Percentiles rank a stretch among this genome's conserved stretches.
These are phyloP conservation scores for Colletotrichum higginsianum DNA, from an alignment of 2,329 filamentous ascomycete genomes.

Conservation along the genomic window DNA sequence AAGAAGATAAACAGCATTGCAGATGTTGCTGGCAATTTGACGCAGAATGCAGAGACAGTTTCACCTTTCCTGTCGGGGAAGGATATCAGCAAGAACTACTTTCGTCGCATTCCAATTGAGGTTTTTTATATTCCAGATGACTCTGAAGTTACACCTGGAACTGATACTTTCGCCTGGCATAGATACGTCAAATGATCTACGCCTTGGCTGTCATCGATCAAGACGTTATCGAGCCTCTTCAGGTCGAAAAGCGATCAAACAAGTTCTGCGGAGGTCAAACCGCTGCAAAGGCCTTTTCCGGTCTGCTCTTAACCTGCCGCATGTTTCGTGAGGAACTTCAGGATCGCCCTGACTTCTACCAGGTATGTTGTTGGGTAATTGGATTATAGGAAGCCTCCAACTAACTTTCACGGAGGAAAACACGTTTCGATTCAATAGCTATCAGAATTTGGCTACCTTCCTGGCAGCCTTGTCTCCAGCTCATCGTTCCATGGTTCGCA, in stretches of 20 bases:
- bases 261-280: constrained; percentile 7
- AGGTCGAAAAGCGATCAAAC: constrained; percentile 1
- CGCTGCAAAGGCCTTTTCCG: constrained; percentile 3
- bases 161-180: neutral
- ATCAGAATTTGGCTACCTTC: neutral
- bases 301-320: constrained; percentile 14
- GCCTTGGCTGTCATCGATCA: constrained; percentile 13
- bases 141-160: too few species aligned
- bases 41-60: neutral
- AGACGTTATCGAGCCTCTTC: neutral
- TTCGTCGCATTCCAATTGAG: constrained; percentile 4
- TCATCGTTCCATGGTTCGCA: constrained; percentile 15
- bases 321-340: neutral
- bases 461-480: constrained; percentile 18
- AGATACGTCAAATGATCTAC: constrained; percentile 23
- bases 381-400: too few species aligned
- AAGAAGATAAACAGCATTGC: too few species aligned
- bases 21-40: neutral
- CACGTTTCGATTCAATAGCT: neutral
- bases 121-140: neutral
- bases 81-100: neutral
- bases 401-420: constrained; percentile 11
- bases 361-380: neutral
- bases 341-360: constrained; percentile 10
- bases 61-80: neutral